Conservation (phyloP, 1,139 yeast genomes). For the Debaryomyces nepalensis region DNA sequence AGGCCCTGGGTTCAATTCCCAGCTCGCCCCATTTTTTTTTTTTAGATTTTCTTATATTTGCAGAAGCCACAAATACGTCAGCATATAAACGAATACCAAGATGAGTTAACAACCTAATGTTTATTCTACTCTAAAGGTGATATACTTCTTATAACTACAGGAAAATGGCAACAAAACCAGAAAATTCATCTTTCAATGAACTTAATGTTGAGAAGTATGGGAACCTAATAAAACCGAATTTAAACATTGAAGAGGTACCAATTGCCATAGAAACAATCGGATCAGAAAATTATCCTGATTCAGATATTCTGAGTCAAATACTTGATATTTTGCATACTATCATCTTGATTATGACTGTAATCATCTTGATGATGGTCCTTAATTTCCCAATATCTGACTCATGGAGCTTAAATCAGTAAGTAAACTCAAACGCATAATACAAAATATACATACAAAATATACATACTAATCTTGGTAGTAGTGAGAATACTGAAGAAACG, state of each 20-base stretch:
- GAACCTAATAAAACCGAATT: conserved; percentile 2
- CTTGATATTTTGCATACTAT: conserved; percentile 14
- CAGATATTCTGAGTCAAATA: neutral
- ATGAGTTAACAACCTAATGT: too few species aligned
- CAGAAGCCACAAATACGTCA: conserved; percentile 6
- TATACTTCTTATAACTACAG: neutral
- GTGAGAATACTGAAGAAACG: conserved; percentile 1
- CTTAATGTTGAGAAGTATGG: conserved; percentile 1
- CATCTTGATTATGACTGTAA: conserved; percentile 12
- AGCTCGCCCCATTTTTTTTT: conserved; percentile 26
- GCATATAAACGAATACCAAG: conserved; percentile 8
- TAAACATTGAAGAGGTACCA: conserved; percentile 9
- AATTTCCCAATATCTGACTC: conserved; percentile 5
- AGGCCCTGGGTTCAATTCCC: conserved; percentile 32
- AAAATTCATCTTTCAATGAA: conserved; percentile 1
- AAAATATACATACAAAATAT: too few species aligned
- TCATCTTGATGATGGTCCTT: conserved; percentile 14
- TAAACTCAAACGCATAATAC: too few species aligned
- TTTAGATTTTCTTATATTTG: conserved; percentile 2
- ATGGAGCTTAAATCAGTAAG: conserved; percentile 1
- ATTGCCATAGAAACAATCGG: neutral
- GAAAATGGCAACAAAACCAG: conserved; percentile 4
- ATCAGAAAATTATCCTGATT: neutral
- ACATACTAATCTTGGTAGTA: too few species aligned
- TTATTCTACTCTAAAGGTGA: too few species aligned